Base-by-base conservation (phyloP, 108 stramenopile species). In the Cyclotella sp. region DNA sequence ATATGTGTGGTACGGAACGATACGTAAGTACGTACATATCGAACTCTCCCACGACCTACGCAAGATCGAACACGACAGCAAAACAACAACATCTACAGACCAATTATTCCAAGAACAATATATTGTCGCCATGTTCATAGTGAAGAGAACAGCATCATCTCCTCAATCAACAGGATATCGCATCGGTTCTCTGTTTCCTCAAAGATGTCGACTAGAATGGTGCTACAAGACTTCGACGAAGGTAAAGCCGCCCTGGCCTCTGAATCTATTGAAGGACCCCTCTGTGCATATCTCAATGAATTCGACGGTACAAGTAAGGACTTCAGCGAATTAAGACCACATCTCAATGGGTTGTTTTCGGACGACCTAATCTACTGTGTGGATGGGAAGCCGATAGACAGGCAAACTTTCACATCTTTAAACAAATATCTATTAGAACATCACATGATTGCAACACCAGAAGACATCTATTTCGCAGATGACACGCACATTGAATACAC, bases 401-500 rank as follows among this genome's bases (percentile, higher is more conserved):
- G 49, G 26, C 0, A 40, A 41, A 27, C 73, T 19, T 65, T 65
- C 40, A 45, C 64, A 16, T 29, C 27, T 2, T 41, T 74, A 14
- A 64, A 65, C 34, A 42, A 55, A 29, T 30, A 65, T 30, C 26
- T 74, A 46, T 21, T 74, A 21, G 26, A 74, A 39, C 42, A 65
- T 18, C 63, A 52, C 19, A 55, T 74, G 29, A 61, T 74, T 26
- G 73, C 73, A 26, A 65, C 63, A 14, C 41, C 64, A 13, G 73
- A 74, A 45, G 73, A 74, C 39, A 55, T 74, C 14, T 64, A 64
- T 41, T 74, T 65, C 45, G 16, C 47, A 12, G 73, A 74, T 40
- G 73, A 74, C 22, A 64, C 53, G 26, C 61, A 65, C 47, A 34
- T 74, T 15, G 73, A 74, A 11, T 74, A 74, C 24, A 74, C 73